Base-by-base conservation (phyloP, 805 yeast species). In the Myxozyma nipponensis region DNA sequence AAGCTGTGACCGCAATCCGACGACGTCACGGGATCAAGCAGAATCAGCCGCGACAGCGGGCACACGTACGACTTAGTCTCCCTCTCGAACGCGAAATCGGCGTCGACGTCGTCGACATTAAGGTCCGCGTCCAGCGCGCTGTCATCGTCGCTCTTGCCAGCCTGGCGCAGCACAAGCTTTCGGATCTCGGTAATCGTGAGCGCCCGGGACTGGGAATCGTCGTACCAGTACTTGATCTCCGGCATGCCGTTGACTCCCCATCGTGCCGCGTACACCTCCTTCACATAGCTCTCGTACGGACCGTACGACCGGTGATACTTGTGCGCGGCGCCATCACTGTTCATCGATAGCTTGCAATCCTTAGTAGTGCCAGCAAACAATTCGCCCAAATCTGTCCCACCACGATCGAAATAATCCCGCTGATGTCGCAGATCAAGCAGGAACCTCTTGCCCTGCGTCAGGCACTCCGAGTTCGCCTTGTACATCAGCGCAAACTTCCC, bases 1-100 rank as follows among this genome's bases (percentile, higher is more conserved):
- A 62, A 66, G 15, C 66, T 56, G 42, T 66, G 70, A 15, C 55
- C 54, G 43, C 70, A 66, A 1, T 45, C 47, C 17, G 47, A 39
- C 22, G 62, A 56, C 2, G 67, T 66, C 23, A 66, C 67, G 2
- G 70, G 67, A 30, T 66, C 59, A 23, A 25, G 64, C 39, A 58
- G 54, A 19, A 52, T 49, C 21, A 49, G 45, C 41, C 55, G 50
- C 3, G 70, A 58, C 23, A 66, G 39, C 2, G 70, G 70, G 38
- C 70, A 66, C 40, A 55, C 61, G 47, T 59, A 60, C 21, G 66
- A 58, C 7, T 36, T 35, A 22, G 38, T 47, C 22, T 54, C 62
- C 22, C 53, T 57, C 35, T 54, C 66, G 10, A 64, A 61, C 15
- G 59, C 62, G 23, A 65, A 23, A 13, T 66, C 69, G 19, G 64